phyloP scores from a whole-genome alignment of 768 basidiomycete species.

The Naematelia aurantialba region DNA sequence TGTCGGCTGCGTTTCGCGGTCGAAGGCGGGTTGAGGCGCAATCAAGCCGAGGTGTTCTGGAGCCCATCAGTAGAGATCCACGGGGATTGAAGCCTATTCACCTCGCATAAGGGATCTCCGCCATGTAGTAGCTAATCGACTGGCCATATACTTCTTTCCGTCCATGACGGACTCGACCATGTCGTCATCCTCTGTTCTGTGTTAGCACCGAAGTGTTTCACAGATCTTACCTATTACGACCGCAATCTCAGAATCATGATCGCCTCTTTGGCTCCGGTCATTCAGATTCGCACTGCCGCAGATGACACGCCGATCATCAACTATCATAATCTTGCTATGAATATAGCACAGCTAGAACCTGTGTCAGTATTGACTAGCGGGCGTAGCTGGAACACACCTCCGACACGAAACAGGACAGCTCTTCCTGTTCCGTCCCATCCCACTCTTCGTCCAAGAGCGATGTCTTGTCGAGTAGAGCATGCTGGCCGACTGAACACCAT shows the following conservation, averaged over 20 bases:
- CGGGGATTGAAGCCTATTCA: constrained; percentile 40
- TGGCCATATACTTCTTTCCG: constrained; percentile 65
- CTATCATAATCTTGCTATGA: constrained; percentile 69
- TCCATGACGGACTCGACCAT: constrained; percentile 72
- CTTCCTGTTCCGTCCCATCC: constrained; percentile 78
- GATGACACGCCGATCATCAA: constrained; percentile 85
- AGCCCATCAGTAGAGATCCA: neutral
- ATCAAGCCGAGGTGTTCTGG: constrained; percentile 85
- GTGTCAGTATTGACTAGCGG: constrained; percentile 49
- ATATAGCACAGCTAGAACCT: constrained; percentile 54
- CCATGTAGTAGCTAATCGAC: constrained; percentile 76
- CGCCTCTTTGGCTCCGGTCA: constrained; percentile 56
- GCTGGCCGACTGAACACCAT: constrained; percentile 62
- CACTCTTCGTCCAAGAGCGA: constrained; percentile 72
- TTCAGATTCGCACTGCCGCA: constrained; percentile 82
- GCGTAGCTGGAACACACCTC: constrained; percentile 39
- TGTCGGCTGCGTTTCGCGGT: constrained; percentile 52
- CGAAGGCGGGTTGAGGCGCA: constrained; percentile 60
- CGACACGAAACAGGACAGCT: constrained; percentile 66
- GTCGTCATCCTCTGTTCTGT: constrained; percentile 67
- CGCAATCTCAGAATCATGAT: constrained; percentile 92
- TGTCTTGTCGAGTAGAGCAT: constrained; percentile 65
- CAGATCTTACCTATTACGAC: constrained; percentile 61
- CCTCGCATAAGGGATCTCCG: constrained; percentile 79
- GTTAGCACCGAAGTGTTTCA: neutral